A percentile compares a stretch with the other conserved stretches of the same genome.
These are phyloP conservation scores for Uncinocarpus reesii DNA, from an alignment of 2,329 filamentous ascomycete genomes.

Conservation along the genomic window DNA sequence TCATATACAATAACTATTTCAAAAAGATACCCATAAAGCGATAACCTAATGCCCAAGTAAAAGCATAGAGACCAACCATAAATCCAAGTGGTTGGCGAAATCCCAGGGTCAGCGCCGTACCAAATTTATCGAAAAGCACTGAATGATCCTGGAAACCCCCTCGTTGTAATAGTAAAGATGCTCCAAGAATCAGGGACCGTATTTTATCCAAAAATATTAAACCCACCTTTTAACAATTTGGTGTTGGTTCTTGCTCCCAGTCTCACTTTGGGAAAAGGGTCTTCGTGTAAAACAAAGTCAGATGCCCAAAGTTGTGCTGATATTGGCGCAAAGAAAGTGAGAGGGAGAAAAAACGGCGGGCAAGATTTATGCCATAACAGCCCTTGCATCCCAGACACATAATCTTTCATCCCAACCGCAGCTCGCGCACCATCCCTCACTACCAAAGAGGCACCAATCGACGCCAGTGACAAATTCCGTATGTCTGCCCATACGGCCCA, in stretches of 20 bases:
- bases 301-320: background rate
- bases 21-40: conserved; percentile 2
- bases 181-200: background rate
- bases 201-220: background rate
- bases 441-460: conserved; percentile 95
- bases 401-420: conserved; percentile 90
- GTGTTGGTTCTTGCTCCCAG: too few species aligned
- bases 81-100: conserved; percentile 1
- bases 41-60: background rate
- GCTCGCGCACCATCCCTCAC: conserved; percentile 89
- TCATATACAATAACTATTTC: background rate
- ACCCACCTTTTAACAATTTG: background rate
- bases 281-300: background rate
- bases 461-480: conserved; percentile 95
- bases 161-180: background rate
- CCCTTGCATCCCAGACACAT: conserved; percentile 80
- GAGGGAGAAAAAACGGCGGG: background rate
- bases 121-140: background rate
- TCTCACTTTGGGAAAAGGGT: too few species aligned
- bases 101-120: background rate
- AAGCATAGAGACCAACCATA: conserved; percentile 3
- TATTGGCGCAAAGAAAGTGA: background rate
- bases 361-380: conserved; percentile 41
- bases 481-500: conserved; percentile 82
- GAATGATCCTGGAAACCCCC: background rate